Conservation (phyloP, 2,329 filamentous ascomycete species). For the Zymoseptoria crescenta region DNA sequence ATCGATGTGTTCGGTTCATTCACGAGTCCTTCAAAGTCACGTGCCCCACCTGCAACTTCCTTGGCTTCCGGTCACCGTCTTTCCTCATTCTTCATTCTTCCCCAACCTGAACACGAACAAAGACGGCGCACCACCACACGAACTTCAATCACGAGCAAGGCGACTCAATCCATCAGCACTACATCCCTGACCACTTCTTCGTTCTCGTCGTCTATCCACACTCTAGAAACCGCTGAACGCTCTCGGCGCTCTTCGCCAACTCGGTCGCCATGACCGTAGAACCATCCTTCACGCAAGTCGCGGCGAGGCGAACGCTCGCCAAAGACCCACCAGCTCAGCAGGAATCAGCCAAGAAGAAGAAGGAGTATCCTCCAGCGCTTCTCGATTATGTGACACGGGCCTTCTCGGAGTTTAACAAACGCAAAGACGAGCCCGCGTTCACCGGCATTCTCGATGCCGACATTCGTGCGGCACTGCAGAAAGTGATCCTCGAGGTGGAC, state of each 20-base stretch:
- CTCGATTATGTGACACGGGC: constrained; percentile 83
- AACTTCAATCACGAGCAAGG: background rate
- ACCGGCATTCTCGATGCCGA: constrained; percentile 47
- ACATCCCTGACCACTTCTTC: background rate
- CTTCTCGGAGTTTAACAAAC: constrained; percentile 62
- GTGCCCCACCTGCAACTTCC: background rate
- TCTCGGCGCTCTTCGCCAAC: constrained; percentile 7
- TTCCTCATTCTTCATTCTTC: constrained; percentile 13
- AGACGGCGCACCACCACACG: background rate
- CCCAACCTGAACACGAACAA: constrained; percentile 1
- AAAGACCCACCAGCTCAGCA: constrained; percentile 13
- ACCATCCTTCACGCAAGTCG: constrained; percentile 41
- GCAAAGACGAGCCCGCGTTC: constrained; percentile 25
- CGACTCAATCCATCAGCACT: background rate
- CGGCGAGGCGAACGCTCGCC: constrained; percentile 36
- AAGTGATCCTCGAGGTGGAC: constrained; percentile 67
- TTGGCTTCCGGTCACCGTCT: constrained; percentile 3
- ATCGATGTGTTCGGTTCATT: background rate
- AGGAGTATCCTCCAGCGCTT: constrained; percentile 75
- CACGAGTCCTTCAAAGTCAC: background rate
- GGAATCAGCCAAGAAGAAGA: constrained; percentile 44
- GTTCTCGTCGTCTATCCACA: background rate
- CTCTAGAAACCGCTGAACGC: constrained; percentile 2
- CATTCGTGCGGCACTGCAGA: constrained; percentile 76
- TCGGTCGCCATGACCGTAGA: constrained; percentile 20